Percentiles rank a stretch among this genome's conserved stretches.
phyloP scores from a whole-genome alignment of 2,329 filamentous ascomycete genomes.

The Penicillium sp. region DNA sequence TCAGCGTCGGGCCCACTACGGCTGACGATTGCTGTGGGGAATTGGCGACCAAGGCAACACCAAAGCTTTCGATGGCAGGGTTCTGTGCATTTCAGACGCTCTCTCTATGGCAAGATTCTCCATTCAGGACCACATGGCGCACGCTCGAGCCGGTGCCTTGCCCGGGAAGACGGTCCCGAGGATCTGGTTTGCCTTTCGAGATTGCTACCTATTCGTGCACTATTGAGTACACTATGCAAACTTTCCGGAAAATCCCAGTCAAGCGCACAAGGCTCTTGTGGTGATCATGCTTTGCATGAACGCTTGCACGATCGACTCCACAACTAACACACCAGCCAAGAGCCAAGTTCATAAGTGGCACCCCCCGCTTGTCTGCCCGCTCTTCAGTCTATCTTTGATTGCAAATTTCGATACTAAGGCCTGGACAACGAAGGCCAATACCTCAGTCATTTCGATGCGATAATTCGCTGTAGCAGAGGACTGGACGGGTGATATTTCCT shows the following conservation, averaged over 20 bases:
- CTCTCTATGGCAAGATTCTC: background rate
- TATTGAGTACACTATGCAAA: constrained; percentile 26
- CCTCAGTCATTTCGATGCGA: background rate
- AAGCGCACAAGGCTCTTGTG: constrained; percentile 2
- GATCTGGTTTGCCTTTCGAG: background rate
- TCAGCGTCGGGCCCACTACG: constrained; percentile 8
- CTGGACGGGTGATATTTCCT: background rate
- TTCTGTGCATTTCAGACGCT: constrained; percentile 9
- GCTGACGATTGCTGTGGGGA: constrained; percentile 16
- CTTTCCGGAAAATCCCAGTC: background rate
- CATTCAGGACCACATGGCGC: constrained; percentile 17
- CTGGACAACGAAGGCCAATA: background rate
- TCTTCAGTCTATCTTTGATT: constrained; percentile 3
- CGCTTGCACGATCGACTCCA: constrained; percentile 14
- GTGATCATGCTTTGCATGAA: constrained; percentile 12
- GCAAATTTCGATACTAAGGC: background rate
- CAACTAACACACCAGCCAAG: constrained; percentile 3
- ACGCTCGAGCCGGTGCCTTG: background rate
- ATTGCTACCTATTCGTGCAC: constrained; percentile 16
- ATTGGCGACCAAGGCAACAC: constrained; percentile 4
- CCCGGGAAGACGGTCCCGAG: background rate
- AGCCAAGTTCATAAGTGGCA: constrained; percentile 14
- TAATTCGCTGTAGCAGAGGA: background rate
- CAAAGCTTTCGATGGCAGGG: constrained; percentile 14
- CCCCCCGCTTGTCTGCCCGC: constrained; percentile 8